A percentile compares a stretch with the other conserved stretches of the same genome.
phyloP scores from a whole-genome alignment of 441 rosid species.

The Populus hybrid region DNA sequence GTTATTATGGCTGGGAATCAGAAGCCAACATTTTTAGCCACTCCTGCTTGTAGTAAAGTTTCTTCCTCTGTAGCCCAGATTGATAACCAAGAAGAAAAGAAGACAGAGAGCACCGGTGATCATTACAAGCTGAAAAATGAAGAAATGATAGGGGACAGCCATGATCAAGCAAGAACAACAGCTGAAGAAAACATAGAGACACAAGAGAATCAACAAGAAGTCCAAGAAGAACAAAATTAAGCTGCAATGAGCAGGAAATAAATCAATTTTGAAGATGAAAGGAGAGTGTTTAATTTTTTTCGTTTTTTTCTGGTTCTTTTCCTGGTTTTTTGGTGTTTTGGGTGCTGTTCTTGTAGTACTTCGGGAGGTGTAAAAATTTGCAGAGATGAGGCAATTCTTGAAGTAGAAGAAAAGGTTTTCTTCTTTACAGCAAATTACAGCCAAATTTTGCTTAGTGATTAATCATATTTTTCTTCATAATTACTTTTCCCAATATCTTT shows the following conservation, averaged over 20 bases:
- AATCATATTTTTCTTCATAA: background rate
- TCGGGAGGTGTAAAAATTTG: conserved; percentile 41
- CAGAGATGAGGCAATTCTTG: conserved; percentile 21
- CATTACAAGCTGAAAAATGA: conserved; percentile 30
- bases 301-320: background rate
- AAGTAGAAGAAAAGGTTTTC: background rate
- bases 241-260: background rate
- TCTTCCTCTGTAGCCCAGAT: conserved; percentile 31
- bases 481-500: background rate
- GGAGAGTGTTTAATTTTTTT: background rate
- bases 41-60: conserved; percentile 47
- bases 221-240: conserved; percentile 27
- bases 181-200: conserved; percentile 18
- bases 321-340: background rate
- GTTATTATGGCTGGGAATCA: conserved; percentile 90
- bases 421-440: conserved; percentile 16
- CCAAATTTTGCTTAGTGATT: background rate
- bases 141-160: conserved; percentile 3
- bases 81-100: conserved; percentile 18
- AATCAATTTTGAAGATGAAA: background rate
- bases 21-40: conserved; percentile 81
- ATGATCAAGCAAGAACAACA: background rate
- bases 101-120: conserved; percentile 25
- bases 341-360: background rate
- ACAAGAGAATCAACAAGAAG: conserved; percentile 27